Evolutionary conservation across 208 protist species (phyloP).

Genomic region (Trypanosoma caninum): DNA sequence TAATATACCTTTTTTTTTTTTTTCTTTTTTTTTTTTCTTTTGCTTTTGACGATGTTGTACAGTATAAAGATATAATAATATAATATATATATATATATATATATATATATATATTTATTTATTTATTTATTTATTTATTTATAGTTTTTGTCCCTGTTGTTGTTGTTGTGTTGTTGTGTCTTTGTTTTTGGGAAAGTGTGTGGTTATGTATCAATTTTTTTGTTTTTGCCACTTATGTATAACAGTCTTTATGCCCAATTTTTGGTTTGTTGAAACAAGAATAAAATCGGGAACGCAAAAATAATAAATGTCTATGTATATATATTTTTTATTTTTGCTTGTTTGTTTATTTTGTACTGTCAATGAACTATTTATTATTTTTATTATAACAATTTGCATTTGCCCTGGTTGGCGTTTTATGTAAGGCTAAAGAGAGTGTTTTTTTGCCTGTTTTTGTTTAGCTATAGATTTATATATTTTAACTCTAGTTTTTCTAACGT

Average conservation of each 20-base stretch:
- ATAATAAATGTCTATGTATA: too few relatives aligned
- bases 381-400: too few relatives aligned
- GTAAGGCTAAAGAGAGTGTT: too few relatives aligned
- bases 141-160: background rate
- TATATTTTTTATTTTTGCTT: too few relatives aligned
- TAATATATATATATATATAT: slow-evolving; percentile 3
- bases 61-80: background rate
- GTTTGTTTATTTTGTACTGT: too few relatives aligned
- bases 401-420: too few relatives aligned
- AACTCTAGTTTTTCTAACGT: too few relatives aligned
- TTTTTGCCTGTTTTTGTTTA: too few relatives aligned
- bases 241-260: too few relatives aligned
- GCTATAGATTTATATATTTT: too few relatives aligned
- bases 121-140: background rate
- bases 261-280: background rate
- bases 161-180: background rate
- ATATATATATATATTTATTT: slow-evolving; percentile 3
- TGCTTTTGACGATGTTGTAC: background rate
- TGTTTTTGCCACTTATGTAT: background rate
- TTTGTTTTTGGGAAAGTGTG: background rate
- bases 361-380: too few relatives aligned
- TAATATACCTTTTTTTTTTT: slow-evolving; percentile 2
- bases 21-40: background rate
- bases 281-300: too few relatives aligned
- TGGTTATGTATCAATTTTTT: background rate